Conservation (phyloP, 257 asterid genomes). For the Coffea canephora region DNA sequence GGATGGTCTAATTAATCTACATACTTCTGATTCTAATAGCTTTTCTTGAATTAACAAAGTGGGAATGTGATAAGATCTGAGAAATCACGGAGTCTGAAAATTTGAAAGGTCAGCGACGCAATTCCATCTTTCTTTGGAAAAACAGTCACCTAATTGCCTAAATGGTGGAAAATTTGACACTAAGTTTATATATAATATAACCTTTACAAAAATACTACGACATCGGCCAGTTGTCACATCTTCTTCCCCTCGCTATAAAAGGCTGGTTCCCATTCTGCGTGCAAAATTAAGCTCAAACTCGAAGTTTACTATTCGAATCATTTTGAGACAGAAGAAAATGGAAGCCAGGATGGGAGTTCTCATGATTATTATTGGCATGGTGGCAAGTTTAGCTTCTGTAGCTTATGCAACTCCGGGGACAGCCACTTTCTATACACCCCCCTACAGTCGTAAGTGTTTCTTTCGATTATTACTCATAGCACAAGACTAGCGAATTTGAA, state of each 20-base stretch:
- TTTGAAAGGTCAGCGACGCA: not conserved
- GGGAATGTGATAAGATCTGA: too few relatives aligned
- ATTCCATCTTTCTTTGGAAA: too few relatives aligned
- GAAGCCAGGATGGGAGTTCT: not conserved
- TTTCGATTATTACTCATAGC: not conserved
- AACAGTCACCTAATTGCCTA: too few relatives aligned
- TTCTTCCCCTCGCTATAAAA: not conserved
- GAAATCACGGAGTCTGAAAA: not conserved
- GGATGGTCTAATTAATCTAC: not conserved
- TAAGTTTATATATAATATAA: too few relatives aligned
- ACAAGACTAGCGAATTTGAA: too few relatives aligned
- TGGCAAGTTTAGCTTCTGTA: constrained; percentile 1
- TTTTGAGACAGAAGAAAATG: not conserved
- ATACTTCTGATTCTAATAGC: not conserved
- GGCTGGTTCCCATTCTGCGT: not conserved
- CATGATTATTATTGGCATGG: not conserved
- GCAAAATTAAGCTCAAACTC: not conserved
- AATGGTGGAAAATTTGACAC: not conserved
- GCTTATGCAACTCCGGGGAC: constrained; percentile 36
- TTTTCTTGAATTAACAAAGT: too few relatives aligned
- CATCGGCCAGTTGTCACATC: too few relatives aligned
- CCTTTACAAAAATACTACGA: too few relatives aligned
- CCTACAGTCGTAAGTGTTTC: constrained; percentile 47
- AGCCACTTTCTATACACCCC: constrained; percentile 55
- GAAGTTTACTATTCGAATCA: not conserved